Percentiles rank a stretch among this genome's conserved stretches.
Conservation (phyloP, 2,329 filamentous ascomycete species). For the Xylariaceae sp. region DNA sequence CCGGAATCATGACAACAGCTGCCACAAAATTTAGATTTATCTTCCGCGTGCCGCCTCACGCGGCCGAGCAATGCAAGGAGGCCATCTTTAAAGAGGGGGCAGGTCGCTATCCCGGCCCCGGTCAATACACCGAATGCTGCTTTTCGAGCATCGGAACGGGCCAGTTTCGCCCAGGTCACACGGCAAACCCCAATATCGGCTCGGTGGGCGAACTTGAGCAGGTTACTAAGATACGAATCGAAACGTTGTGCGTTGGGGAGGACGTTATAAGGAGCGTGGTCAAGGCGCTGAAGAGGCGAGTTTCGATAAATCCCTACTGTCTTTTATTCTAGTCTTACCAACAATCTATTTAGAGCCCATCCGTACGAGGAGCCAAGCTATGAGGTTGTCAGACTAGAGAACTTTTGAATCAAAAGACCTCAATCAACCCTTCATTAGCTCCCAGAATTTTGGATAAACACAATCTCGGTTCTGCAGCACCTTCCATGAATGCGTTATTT, state of each 20-base stretch:
- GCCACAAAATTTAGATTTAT: slow-evolving; percentile 38
- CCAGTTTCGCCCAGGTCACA: slow-evolving; percentile 61
- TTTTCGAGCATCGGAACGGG: slow-evolving; percentile 53
- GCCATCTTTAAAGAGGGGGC: slow-evolving; percentile 58
- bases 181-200: slow-evolving; percentile 62
- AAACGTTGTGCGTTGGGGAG: slow-evolving; percentile 58
- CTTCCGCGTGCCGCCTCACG: slow-evolving; percentile 46
- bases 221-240: slow-evolving; percentile 57
- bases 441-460: no score
- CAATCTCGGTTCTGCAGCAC: no score
- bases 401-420: no score
- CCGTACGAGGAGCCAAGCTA: no score
- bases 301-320: no score
- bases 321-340: no score
- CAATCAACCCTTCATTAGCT: no score
- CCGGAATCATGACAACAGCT: slow-evolving; percentile 11
- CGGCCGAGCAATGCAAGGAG: slow-evolving; percentile 47
- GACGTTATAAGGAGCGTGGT: slow-evolving; percentile 56
- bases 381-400: no score
- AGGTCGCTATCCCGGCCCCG: slow-evolving; percentile 45
- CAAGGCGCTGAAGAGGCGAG: no score
- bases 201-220: slow-evolving; percentile 53
- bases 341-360: no score
- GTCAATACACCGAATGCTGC: slow-evolving; percentile 54
- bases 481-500: no score